A percentile compares a stretch with the other conserved stretches of the same genome.
Evolutionary conservation across 257 asterid genomes (phyloP).

Genomic region (Capsicum baccatum): DNA sequence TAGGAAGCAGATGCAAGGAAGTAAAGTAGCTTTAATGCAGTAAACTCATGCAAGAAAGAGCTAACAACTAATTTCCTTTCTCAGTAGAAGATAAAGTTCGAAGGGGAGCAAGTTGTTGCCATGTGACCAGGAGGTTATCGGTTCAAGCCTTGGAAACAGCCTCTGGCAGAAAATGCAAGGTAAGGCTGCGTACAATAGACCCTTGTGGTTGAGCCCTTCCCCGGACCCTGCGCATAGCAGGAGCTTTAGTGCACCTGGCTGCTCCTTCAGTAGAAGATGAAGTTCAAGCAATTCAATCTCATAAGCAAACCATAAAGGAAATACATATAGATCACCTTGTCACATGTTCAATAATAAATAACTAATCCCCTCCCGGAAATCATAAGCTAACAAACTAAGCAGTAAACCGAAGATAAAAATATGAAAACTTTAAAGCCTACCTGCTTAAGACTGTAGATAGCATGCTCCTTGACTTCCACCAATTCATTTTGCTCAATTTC

Average conservation of each 20-base stretch:
- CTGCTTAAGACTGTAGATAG: slow-evolving; percentile 88
- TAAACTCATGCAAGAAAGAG: slow-evolving; percentile 8
- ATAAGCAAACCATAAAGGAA: not conserved
- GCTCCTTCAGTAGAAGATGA: not conserved
- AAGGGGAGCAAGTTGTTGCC: too few species aligned
- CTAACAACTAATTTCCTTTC: not conserved
- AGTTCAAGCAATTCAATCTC: not conserved
- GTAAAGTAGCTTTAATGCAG: slow-evolving; percentile 1
- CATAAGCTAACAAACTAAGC: slow-evolving; percentile 10
- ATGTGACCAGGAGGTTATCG: too few species aligned
- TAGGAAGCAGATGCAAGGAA: not conserved
- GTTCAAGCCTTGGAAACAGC: too few species aligned
- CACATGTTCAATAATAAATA: slow-evolving; percentile 17
- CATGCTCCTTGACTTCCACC: slow-evolving; percentile 80
- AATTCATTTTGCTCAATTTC: slow-evolving; percentile 77
- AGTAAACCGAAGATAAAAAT: not conserved
- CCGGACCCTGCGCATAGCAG: too few species aligned
- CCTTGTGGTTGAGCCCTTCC: too few species aligned
- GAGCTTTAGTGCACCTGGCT: too few species aligned
- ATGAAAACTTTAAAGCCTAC: slow-evolving; percentile 38
- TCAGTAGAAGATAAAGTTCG: not conserved
- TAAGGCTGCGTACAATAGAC: too few species aligned
- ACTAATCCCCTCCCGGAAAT: not conserved
- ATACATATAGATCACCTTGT: slow-evolving; percentile 11
- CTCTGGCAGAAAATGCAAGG: too few species aligned